Percentiles rank a stretch among this genome's conserved stretches.
These are phyloP conservation scores for Nemania diffusa DNA, from an alignment of 2,329 filamentous ascomycete species.

Conservation along the genomic window DNA sequence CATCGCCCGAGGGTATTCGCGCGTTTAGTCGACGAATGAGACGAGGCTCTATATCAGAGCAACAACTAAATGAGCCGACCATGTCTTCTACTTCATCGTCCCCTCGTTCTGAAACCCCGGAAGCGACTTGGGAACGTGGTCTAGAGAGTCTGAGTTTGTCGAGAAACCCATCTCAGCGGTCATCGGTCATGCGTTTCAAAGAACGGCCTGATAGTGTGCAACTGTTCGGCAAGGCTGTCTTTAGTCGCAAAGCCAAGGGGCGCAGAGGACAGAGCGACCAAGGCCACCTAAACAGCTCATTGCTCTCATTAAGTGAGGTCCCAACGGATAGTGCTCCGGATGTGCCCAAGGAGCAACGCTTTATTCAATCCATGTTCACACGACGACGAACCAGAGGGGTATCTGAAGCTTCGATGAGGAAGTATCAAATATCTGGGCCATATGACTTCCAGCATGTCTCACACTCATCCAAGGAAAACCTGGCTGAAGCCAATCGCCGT, in stretches of 20 bases:
- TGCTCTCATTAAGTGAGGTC: slow-evolving; percentile 60
- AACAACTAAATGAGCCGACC: slow-evolving; percentile 59
- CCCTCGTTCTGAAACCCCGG: slow-evolving; percentile 58
- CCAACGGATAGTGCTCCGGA: slow-evolving; percentile 49
- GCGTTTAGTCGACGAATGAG: slow-evolving; percentile 66
- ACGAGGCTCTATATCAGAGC: slow-evolving; percentile 60
- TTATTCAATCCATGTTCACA: slow-evolving; percentile 63
- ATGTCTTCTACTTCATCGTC: slow-evolving; percentile 68
- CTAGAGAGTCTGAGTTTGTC: slow-evolving; percentile 62
- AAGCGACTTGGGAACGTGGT: slow-evolving; percentile 60
- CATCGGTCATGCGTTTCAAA: slow-evolving; percentile 61
- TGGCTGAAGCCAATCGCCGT: slow-evolving; percentile 55
- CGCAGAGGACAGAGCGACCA: slow-evolving; percentile 64
- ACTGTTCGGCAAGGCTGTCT: slow-evolving; percentile 68
- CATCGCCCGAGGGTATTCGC: slow-evolving; percentile 68
- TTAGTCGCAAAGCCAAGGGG: slow-evolving; percentile 63
- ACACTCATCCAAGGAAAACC: slow-evolving; percentile 64
- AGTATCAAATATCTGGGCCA: slow-evolving; percentile 68
- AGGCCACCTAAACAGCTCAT: slow-evolving; percentile 59
- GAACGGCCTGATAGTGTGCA: slow-evolving; percentile 70
- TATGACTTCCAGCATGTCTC: slow-evolving; percentile 75
- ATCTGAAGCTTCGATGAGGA: slow-evolving; percentile 49
- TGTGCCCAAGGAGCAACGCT: slow-evolving; percentile 55
- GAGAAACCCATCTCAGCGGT: slow-evolving; percentile 67
- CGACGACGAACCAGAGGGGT: slow-evolving; percentile 56